Evolutionary conservation across 208 protist species (phyloP).

Genomic region (Crithidia bombi): DNA sequence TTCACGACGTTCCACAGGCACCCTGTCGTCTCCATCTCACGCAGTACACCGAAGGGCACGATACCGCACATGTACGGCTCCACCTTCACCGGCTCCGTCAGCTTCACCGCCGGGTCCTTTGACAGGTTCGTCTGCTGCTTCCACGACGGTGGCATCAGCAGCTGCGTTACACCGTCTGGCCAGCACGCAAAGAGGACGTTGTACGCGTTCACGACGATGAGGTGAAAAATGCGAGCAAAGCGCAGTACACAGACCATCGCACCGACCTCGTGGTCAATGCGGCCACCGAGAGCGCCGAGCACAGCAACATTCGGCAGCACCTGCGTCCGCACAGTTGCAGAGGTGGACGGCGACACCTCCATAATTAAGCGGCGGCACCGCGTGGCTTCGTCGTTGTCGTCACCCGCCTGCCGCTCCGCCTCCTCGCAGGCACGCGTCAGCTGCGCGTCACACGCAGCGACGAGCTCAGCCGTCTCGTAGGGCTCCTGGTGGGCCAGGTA

Average conservation of each 20-base stretch:
- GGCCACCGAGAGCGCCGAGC: slow-evolving; percentile 73
- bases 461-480: slow-evolving; percentile 9
- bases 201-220: slow-evolving; percentile 45
- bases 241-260: slow-evolving; percentile 39
- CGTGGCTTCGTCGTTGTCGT: slow-evolving; percentile 8
- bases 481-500: background rate
- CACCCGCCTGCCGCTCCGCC: slow-evolving; percentile 13
- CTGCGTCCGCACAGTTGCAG: slow-evolving; percentile 13
- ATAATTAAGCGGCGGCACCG: slow-evolving; percentile 18
- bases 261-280: slow-evolving; percentile 79
- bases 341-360: slow-evolving; percentile 3
- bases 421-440: slow-evolving; percentile 3
- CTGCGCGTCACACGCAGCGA: slow-evolving; percentile 1
- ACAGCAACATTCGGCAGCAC: slow-evolving; percentile 66
- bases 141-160: slow-evolving; percentile 17
- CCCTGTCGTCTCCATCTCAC: slow-evolving; percentile 74
- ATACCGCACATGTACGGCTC: slow-evolving; percentile 56
- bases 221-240: slow-evolving; percentile 38
- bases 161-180: slow-evolving; percentile 67
- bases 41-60: slow-evolving; percentile 57
- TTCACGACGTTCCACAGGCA: slow-evolving; percentile 75
- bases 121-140: slow-evolving; percentile 3
- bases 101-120: background rate
- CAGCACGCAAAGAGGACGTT: slow-evolving; percentile 80
- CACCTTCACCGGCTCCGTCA: slow-evolving; percentile 11